phyloP scores from a whole-genome alignment of 257 asterid genomes.

The Paulownia fortunei region DNA sequence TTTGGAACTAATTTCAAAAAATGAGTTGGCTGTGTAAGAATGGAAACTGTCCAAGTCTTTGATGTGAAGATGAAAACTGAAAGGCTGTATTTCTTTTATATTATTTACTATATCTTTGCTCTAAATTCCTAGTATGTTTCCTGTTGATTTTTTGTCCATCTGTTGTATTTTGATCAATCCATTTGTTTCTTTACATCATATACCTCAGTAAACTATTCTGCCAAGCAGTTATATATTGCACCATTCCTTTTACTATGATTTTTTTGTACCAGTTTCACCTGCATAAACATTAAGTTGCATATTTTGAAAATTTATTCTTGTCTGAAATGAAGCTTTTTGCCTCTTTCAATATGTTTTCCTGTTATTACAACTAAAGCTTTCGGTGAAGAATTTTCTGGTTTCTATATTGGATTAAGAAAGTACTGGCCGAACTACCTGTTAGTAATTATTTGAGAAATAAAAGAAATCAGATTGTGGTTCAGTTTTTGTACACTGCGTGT shows the following conservation, averaged over 20 bases:
- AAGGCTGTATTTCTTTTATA: background rate
- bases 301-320: background rate
- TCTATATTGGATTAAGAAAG: background rate
- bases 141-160: background rate
- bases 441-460: background rate
- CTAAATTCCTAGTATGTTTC: background rate
- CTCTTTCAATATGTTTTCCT: background rate
- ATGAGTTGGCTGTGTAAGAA: background rate
- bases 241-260: background rate
- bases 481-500: background rate
- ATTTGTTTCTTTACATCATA: background rate
- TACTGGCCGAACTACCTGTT: background rate
- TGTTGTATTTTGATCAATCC: background rate
- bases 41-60: background rate
- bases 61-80: conserved; percentile 1
- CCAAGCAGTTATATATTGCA: background rate
- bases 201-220: background rate
- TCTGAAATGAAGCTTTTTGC: background rate
- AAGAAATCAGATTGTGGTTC: too few relatives aligned
- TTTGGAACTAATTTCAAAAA: background rate
- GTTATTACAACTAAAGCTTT: background rate
- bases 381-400: background rate
- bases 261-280: background rate
- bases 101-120: background rate
- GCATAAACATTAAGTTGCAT: background rate